Evolutionary conservation across 306 rosid genomes (phyloP), one percentile per base, ranked within the genome.

Genomic region (Sicyos baderoa): DNA sequence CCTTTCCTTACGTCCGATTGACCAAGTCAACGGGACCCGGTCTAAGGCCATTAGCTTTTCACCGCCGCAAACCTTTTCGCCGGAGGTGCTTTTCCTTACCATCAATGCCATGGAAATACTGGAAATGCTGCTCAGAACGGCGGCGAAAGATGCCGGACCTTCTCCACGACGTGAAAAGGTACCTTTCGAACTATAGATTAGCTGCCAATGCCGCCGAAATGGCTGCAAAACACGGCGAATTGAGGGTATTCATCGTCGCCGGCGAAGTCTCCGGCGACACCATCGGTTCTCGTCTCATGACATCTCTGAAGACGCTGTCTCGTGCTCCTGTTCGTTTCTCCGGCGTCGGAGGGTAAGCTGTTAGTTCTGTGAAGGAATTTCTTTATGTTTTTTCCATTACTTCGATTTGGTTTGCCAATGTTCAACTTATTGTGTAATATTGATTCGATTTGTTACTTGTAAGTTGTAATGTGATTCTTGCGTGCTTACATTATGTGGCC

Each of bases 261-360:
- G 98, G 98, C 32, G 95, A 89, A 74, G 95, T 87, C 76, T 92
- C 95, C 27, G 96, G 95, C n/a, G 98, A 92, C 59, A 78, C 85
- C 64, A 89, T 87, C 29, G 98, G 87, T 60, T 86, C 95, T 76
- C 89, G 95, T 74, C 83, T 84, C 58, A 89, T 92, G 98, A 77
- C 82, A 21, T 87, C 93, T 15, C 80, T 87, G 18, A 83, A 80
- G 75, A 81, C 76, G 58, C 84, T 84, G 17, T 86, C 84, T 54
- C 91, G 87, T 42, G 68, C 87, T 29, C 89, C 95, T 62, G 49
- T 86, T 61, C 77, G 72, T 4, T 92, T 92, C 73, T 77, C 88
- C 16, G 98, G 98, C 6, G 86, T 89, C 74, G 98, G 97, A 83
- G 97, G 94, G 97, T 89, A 79, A 48, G 60, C 37, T 55, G 17